Base-by-base conservation (phyloP, 139 green algal genomes). In the Edaphochlamys debaryana region DNA sequence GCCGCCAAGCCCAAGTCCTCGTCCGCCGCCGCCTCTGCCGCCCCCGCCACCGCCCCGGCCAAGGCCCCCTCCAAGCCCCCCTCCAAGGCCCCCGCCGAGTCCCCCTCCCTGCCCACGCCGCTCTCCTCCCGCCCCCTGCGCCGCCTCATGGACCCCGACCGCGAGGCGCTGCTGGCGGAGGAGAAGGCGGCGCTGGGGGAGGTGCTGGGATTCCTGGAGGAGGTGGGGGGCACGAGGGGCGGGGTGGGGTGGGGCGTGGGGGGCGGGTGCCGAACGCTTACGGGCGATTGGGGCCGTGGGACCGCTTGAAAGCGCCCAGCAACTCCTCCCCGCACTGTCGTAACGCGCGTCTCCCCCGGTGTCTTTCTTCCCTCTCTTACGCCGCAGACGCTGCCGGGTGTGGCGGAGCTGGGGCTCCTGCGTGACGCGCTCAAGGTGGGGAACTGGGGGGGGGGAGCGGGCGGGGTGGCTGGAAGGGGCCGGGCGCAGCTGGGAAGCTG, bases 391-490 rank as follows among this genome's bases (percentile, higher is more conserved):
- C 77, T 83, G 60, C 90, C 91, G 1, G 52, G 38, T 0, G 84
- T 96, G 86, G 88, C 92, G 52, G 93, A 95, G 81, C 80, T 88
- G 38, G 62, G 58, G n/a, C 77, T 95, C 67, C 75, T 96, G 74
- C 69, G 69, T 7, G 92, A 96, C 62, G 86, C 78, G 17, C 75
- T 87, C 42, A 74, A 85, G 75, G 75, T 81, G 73, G 34, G 79
- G 52, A n/a, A n/a, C n/a, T n/a, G n/a, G 38, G 13, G 45, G 4
- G n/a, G 27, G n/a, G 6, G 67, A 40, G 11, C 13, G 67, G 67
- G 34, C 4, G 67, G 11, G 32, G 67, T 22, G 66, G 13, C n/a
- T n/a, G n/a, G n/a, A n/a, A n/a, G n/a, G n/a, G n/a, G n/a, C n/a
- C 30, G 62, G 62, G 30, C 62, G 29, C 29, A 20, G 23, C 29